Conservation (phyloP, 2,329 filamentous ascomycete species). For the Fusarium austroafricanum region DNA sequence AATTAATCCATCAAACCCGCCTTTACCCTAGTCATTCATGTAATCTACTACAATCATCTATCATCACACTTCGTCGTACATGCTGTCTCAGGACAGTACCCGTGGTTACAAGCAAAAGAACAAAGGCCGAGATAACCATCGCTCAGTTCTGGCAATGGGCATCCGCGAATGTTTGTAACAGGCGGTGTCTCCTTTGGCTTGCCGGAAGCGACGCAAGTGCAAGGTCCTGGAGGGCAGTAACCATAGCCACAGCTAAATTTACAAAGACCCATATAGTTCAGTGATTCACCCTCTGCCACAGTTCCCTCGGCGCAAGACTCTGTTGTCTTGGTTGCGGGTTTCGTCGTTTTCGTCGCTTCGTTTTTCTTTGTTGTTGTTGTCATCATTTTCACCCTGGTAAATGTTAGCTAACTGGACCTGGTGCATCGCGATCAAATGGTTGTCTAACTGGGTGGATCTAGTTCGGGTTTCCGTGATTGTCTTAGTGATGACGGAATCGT, state of each 20-base stretch:
- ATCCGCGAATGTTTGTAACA: not conserved
- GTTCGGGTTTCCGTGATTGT: too few relatives aligned
- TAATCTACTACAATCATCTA: too few relatives aligned
- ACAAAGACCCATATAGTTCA: slow-evolving; percentile 25
- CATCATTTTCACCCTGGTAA: too few relatives aligned
- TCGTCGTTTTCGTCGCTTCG: too few relatives aligned
- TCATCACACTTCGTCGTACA: slow-evolving; percentile 6
- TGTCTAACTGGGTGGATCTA: too few relatives aligned
- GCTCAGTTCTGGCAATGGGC: slow-evolving; percentile 6
- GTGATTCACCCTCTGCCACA: slow-evolving; percentile 15
- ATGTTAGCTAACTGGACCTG: too few relatives aligned
- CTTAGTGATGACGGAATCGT: too few relatives aligned
- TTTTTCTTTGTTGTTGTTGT: too few relatives aligned
- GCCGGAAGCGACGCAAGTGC: not conserved
- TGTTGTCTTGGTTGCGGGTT: too few relatives aligned
- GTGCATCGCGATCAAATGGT: too few relatives aligned
- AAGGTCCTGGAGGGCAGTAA: slow-evolving; percentile 28
- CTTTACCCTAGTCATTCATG: too few relatives aligned
- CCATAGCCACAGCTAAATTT: slow-evolving; percentile 25
- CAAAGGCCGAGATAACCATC: slow-evolving; percentile 11
- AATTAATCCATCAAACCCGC: too few relatives aligned
- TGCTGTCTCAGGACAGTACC: slow-evolving; percentile 8
- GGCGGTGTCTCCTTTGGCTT: not conserved
- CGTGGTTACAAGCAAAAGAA: slow-evolving; percentile 24
- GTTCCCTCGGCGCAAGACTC: slow-evolving; percentile 10